Percentiles rank a stretch among this genome's conserved stretches.
Evolutionary conservation across 768 basidiomycete species (phyloP).

Genomic region (Boletus edulis): DNA sequence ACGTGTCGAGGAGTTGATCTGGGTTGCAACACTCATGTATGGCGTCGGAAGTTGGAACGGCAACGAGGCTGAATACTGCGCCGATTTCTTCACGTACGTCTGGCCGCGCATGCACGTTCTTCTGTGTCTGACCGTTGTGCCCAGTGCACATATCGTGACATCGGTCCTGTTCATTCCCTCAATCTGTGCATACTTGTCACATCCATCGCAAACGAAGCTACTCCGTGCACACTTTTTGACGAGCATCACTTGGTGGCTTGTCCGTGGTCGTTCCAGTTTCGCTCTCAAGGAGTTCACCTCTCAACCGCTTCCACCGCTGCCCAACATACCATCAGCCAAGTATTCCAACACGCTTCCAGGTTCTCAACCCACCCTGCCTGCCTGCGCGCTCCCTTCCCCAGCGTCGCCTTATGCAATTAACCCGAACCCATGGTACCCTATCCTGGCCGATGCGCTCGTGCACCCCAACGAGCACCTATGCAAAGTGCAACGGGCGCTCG

Average conservation of each 20-base stretch:
- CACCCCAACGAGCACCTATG: conserved; percentile 59
- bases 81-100: conserved; percentile 66
- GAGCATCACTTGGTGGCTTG: conserved; percentile 52
- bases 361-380: conserved; percentile 15
- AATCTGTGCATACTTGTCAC: conserved; percentile 49
- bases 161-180: conserved; percentile 62
- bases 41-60: conserved; percentile 54
- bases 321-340: conserved; percentile 16
- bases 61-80: conserved; percentile 41
- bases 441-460: conserved; percentile 50
- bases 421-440: conserved; percentile 59
- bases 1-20: conserved; percentile 63
- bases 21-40: conserved; percentile 56
- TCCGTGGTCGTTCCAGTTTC: conserved; percentile 51
- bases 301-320: conserved; percentile 23
- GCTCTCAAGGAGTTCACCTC: conserved; percentile 50
- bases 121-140: conserved; percentile 1
- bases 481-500: conserved; percentile 50
- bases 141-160: conserved; percentile 68
- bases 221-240: conserved; percentile 58
- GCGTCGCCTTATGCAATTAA: conserved; percentile 35
- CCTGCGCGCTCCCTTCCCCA: conserved; percentile 28
- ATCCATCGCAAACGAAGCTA: conserved; percentile 51
- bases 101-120: not conserved
- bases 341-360: conserved; percentile 26